phyloP scores from a whole-genome alignment of 345 rosid genomes.

The Bruguiera parviflora region DNA sequence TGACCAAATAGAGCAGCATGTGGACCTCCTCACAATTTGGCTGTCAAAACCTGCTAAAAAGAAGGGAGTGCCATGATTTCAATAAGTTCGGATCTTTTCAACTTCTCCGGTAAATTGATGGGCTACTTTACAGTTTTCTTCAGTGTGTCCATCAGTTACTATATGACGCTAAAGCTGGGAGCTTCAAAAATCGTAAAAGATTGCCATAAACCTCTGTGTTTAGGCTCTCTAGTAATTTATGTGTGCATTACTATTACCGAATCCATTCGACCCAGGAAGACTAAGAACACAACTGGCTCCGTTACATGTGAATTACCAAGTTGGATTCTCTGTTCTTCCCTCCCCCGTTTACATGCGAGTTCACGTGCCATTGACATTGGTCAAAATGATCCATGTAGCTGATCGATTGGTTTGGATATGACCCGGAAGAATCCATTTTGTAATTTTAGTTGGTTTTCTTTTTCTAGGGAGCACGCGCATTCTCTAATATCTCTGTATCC shows the following conservation, averaged over 20 bases:
- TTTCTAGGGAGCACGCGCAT: neutral
- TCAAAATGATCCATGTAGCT: neutral
- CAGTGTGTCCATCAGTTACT: neutral
- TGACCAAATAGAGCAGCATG: neutral
- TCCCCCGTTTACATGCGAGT: conserved; percentile 6
- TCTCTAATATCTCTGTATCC: neutral
- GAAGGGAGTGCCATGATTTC: neutral
- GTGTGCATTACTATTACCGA: too few relatives aligned
- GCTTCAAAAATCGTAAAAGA: too few relatives aligned
- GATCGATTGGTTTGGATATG: conserved; percentile 1
- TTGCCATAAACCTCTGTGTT: too few relatives aligned
- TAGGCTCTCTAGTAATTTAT: too few relatives aligned
- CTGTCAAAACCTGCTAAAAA: neutral
- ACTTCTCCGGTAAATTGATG: neutral
- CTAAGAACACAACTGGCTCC: neutral
- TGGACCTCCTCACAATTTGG: neutral
- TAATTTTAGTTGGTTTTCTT: neutral
- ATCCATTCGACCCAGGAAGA: neutral
- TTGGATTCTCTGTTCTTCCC: neutral
- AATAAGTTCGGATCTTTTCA: neutral
- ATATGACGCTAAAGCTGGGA: too few relatives aligned
- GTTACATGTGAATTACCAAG: neutral
- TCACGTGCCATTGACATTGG: conserved; percentile 18
- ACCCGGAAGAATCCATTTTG: neutral
- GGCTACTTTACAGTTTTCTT: neutral